Evolutionary conservation across 768 basidiomycete genomes (phyloP).

Genomic region (Boletus rex-veris): DNA sequence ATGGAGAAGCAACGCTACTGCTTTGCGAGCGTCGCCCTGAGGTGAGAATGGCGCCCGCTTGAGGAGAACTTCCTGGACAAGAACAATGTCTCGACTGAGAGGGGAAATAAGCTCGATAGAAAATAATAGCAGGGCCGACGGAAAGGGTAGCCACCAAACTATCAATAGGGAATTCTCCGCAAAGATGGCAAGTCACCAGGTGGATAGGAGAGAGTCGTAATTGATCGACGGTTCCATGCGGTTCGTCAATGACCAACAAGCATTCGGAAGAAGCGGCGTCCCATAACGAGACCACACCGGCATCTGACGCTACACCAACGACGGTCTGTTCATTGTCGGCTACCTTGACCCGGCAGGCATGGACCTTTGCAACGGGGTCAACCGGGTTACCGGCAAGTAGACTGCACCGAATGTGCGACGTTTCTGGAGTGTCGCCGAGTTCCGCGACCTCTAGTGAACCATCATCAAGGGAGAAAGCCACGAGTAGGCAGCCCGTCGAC

Average conservation of each 20-base stretch:
- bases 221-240: slow-evolving; percentile 53
- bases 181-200: slow-evolving; percentile 60
- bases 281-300: slow-evolving; percentile 74
- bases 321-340: slow-evolving; percentile 50
- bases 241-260: slow-evolving; percentile 57
- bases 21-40: slow-evolving; percentile 60
- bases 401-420: slow-evolving; percentile 43
- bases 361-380: slow-evolving; percentile 52
- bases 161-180: slow-evolving; percentile 64
- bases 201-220: slow-evolving; percentile 58
- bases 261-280: slow-evolving; percentile 64
- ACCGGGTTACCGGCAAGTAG: slow-evolving; percentile 56
- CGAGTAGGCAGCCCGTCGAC: slow-evolving; percentile 44
- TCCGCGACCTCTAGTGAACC: slow-evolving; percentile 65
- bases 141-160: slow-evolving; percentile 66
- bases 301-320: slow-evolving; percentile 58
- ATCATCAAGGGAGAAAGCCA: slow-evolving; percentile 61
- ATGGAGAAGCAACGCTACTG: slow-evolving; percentile 48
- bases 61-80: slow-evolving; percentile 52
- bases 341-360: slow-evolving; percentile 51
- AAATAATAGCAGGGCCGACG: slow-evolving; percentile 55
- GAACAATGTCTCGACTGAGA: slow-evolving; percentile 62
- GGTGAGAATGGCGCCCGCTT: slow-evolving; percentile 41
- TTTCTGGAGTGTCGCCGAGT: slow-evolving; percentile 41
- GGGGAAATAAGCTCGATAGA: slow-evolving; percentile 62